These are phyloP conservation scores for Zoysia matrella DNA, from an alignment of 202 grass and related monocot genomes.

Conservation along the genomic window DNA sequence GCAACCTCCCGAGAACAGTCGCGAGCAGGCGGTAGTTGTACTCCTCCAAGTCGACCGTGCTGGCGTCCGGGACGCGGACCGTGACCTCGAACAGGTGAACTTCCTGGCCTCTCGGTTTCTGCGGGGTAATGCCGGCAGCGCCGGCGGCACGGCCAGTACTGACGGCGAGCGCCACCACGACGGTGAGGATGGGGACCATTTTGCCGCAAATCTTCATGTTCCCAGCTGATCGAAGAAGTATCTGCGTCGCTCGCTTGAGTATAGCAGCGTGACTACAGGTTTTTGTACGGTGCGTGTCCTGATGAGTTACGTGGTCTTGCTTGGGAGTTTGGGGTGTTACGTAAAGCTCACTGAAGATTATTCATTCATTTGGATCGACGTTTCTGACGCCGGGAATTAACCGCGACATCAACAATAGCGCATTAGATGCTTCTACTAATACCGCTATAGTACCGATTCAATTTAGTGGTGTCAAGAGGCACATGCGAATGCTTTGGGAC, in stretches of 20 bases:
- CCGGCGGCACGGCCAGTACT: background rate
- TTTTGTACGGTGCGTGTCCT: constrained; percentile 12
- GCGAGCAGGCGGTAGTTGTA: constrained; percentile 50
- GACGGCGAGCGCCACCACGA: constrained; percentile 35
- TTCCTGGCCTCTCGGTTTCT: constrained; percentile 29
- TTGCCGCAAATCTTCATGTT: constrained; percentile 36
- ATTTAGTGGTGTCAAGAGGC: background rate
- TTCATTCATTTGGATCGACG: background rate
- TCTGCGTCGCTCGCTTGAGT: background rate
- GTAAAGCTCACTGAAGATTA: constrained; percentile 14
- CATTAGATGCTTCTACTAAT: background rate
- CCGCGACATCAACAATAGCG: background rate
- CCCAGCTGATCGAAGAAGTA: background rate
- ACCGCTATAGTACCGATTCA: background rate
- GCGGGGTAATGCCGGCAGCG: background rate
- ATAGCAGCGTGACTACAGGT: background rate
- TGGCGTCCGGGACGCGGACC: constrained; percentile 12
- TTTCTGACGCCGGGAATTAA: constrained; percentile 13
- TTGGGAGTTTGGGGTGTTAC: constrained; percentile 21
- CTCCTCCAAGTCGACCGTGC: constrained; percentile 18
- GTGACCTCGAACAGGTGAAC: constrained; percentile 49
- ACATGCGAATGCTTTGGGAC: too few species aligned
- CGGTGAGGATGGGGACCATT: background rate
- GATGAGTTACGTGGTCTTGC: background rate
- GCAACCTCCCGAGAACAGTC: constrained; percentile 40